phyloP scores from a whole-genome alignment of 306 rosid genomes.

The Dicorynia guianensis region DNA sequence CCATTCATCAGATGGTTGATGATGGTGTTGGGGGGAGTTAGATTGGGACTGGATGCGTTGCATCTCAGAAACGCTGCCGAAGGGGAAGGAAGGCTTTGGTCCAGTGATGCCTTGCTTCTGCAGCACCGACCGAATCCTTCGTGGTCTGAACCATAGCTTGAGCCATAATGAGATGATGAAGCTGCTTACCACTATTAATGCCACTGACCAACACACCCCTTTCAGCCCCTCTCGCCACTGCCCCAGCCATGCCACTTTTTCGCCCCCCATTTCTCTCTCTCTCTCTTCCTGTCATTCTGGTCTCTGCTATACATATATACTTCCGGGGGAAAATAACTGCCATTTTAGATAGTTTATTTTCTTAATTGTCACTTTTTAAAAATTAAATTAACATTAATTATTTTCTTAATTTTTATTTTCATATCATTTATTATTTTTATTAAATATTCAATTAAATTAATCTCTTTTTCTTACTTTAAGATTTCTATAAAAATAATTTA shows the following conservation, averaged over 20 bases:
- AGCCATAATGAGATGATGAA: neutral
- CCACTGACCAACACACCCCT: conserved; percentile 19
- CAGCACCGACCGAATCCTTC: conserved; percentile 36
- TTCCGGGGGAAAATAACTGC: too few species aligned
- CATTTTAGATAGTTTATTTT: too few species aligned
- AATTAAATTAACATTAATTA: too few species aligned
- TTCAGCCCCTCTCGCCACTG: neutral
- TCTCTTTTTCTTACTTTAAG: too few species aligned
- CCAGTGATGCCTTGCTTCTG: conserved; percentile 46
- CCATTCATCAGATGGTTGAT: conserved; percentile 18
- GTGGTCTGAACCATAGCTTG: conserved; percentile 24
- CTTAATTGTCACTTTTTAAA: too few species aligned
- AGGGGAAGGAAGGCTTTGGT: conserved; percentile 45
- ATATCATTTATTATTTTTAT: too few species aligned
- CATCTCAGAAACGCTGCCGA: conserved; percentile 38
- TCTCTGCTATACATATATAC: too few species aligned
- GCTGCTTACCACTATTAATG: neutral
- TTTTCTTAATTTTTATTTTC: too few species aligned
- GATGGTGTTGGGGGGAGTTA: too few species aligned
- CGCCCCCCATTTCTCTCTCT: conserved; percentile 1
- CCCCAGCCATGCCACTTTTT: conserved; percentile 1
- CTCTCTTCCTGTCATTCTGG: neutral
- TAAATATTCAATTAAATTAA: too few species aligned
- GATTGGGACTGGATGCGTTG: conserved; percentile 3
- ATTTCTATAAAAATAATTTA: too few species aligned